Base-by-base conservation (phyloP, 371 early-diverging fungal species). In the Mucor plumbeus region DNA sequence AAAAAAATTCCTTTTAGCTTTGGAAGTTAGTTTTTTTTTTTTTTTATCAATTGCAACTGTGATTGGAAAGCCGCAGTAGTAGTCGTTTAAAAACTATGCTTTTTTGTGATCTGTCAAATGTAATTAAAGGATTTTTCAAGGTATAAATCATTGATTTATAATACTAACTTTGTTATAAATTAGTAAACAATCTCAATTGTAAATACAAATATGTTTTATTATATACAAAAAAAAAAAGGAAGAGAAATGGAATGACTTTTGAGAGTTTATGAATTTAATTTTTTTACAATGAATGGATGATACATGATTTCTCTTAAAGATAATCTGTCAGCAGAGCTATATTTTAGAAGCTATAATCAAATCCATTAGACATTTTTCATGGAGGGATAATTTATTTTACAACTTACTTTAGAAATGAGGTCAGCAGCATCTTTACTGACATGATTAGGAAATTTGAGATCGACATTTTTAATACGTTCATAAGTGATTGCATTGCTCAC, bases 361-460 rank as follows among this genome's bases (percentile, higher is more conserved):
- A 10, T 11, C 14, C n/a, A 33, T 55, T 14, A 55, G 55, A 34
- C 15, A 5, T 0, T 44, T 44, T n/a, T 14, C 17, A 26, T 26
- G 26, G 39, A 19, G 17, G 47, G 17, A 41, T 13, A 21, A 35
- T 44, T 38, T 35, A 15, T 55, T 54, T 5, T 4, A 21, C 13
- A 34, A 63, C 17, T 77, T 73, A 92, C 93, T 77, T 85, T 88
- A 38, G 36, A 63, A 57, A 99, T 99, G 53, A 99, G 85, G 78
- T 99, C 97, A 63, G 85, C 85, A 0, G 98, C 99, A 55, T 95
- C 95, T 6, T 72, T 67, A 58, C 93, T 92, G 14, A 99, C 87
- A 76, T 85, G 84, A 3, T 82, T 80, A 15, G 99, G 99, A 26
- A 97, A 87, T 34, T 87, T 79, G 21, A 97, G 76, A 57, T 99